These are phyloP conservation scores for Plectosphaerella sp. DNA, from an alignment of 2,329 filamentous ascomycete species.

Conservation along the genomic window DNA sequence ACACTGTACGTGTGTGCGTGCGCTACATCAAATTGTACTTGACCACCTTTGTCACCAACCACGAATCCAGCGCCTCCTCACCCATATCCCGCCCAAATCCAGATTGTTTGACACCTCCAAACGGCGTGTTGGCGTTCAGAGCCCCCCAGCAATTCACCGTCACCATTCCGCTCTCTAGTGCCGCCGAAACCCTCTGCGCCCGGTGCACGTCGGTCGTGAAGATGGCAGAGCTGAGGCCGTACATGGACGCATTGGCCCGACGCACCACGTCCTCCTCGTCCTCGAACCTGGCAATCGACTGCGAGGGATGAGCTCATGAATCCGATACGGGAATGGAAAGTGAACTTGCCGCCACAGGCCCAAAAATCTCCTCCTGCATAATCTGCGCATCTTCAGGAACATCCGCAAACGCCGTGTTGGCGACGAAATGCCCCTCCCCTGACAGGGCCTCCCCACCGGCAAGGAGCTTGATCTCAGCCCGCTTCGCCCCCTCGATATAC, in stretches of 20 bases:
- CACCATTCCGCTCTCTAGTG: conserved; percentile 2
- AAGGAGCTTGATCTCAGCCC: conserved; percentile 15
- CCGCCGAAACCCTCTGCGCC: not conserved
- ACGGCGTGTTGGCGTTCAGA: conserved; percentile 3
- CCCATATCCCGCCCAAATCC: conserved; percentile 3
- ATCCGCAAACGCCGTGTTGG: not conserved
- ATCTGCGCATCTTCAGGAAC: conserved; percentile 5
- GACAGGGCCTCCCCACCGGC: conserved; percentile 21
- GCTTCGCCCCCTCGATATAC: conserved; percentile 27
- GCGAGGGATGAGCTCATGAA: not conserved
- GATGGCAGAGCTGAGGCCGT: conserved; percentile 13
- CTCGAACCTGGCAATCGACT: conserved; percentile 31
- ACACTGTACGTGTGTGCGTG: no score
- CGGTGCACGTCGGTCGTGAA: conserved; percentile 2
- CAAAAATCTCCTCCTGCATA: conserved; percentile 57
- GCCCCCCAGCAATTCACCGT: conserved; percentile 2
- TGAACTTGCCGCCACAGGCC: conserved; percentile 56
- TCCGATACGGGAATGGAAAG: conserved; percentile 12
- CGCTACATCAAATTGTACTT: not conserved
- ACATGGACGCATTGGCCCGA: conserved; percentile 45
- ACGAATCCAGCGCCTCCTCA: conserved; percentile 4
- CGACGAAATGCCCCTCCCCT: conserved; percentile 45
- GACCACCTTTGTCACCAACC: not conserved
- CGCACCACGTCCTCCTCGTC: conserved; percentile 42
- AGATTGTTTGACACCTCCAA: conserved; percentile 4